phyloP scores from a whole-genome alignment of 805 yeast species.

The Blastobotrys terrestris region DNA sequence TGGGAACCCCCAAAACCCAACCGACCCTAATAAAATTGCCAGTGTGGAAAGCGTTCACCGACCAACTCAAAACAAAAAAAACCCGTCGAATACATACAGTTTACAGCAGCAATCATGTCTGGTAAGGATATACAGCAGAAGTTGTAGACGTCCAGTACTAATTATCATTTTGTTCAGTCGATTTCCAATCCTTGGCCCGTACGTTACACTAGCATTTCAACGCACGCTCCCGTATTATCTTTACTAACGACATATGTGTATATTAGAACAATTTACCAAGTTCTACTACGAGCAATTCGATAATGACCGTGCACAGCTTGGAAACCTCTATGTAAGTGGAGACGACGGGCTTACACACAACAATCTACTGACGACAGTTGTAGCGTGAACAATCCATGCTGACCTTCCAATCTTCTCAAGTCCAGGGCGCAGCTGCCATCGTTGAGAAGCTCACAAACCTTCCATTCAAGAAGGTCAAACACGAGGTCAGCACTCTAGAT shows the following conservation, averaged over 20 bases:
- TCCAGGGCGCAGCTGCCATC: constrained; percentile 89
- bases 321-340: constrained; percentile 64
- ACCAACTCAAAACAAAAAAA: background rate
- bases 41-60: no score
- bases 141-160: no score
- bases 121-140: no score
- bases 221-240: no score
- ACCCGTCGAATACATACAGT: background rate
- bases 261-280: constrained; percentile 72
- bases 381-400: constrained; percentile 93
- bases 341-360: background rate
- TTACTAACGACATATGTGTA: constrained; percentile 3
- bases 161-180: constrained; percentile 10
- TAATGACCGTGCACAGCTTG: constrained; percentile 84
- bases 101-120: background rate
- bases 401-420: constrained; percentile 90
- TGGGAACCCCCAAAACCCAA: background rate
- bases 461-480: constrained; percentile 90
- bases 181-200: constrained; percentile 21
- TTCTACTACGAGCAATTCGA: constrained; percentile 96
- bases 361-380: constrained; percentile 2
- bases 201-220: no score
- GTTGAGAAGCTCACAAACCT: constrained; percentile 85
- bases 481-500: constrained; percentile 89
- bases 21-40: background rate